Conservation (phyloP, 2,329 filamentous ascomycete species). For the Xylariaceae sp. region DNA sequence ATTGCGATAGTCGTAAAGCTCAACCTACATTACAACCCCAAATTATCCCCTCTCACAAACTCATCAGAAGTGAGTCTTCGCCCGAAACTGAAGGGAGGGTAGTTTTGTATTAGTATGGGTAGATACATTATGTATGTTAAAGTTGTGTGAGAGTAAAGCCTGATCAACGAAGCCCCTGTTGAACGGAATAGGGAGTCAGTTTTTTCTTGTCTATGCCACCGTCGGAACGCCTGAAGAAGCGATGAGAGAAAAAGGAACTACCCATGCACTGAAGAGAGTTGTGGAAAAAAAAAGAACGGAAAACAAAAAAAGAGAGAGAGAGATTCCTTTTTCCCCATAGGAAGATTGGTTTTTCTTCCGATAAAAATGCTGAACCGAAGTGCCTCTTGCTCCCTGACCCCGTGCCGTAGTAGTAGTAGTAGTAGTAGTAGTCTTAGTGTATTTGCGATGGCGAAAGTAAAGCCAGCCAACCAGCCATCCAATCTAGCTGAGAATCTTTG, state of each 20-base stretch:
- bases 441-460: constrained; percentile 17
- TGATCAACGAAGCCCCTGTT: constrained; percentile 1
- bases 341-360: constrained; percentile 4
- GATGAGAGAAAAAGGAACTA: background rate
- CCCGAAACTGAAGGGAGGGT: background rate
- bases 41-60: background rate
- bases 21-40: background rate
- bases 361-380: constrained; percentile 6
- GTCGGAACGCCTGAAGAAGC: constrained; percentile 11
- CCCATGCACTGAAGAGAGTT: background rate
- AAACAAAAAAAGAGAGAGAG: background rate
- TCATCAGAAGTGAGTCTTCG: background rate
- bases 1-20: too few species aligned
- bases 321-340: background rate
- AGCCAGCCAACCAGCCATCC: constrained; percentile 11
- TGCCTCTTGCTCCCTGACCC: constrained; percentile 5
- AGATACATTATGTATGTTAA: constrained; percentile 1
- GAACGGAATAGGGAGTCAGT: background rate
- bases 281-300: background rate
- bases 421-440: constrained; percentile 10
- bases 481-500: constrained; percentile 10
- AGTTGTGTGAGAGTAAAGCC: constrained; percentile 5
- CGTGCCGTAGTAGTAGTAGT: constrained; percentile 8
- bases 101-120: constrained; percentile 13
- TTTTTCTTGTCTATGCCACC: constrained; percentile 14